These are phyloP conservation scores for Linanthus parryae DNA, from an alignment of 148 eudicot genomes.

Conservation along the genomic window DNA sequence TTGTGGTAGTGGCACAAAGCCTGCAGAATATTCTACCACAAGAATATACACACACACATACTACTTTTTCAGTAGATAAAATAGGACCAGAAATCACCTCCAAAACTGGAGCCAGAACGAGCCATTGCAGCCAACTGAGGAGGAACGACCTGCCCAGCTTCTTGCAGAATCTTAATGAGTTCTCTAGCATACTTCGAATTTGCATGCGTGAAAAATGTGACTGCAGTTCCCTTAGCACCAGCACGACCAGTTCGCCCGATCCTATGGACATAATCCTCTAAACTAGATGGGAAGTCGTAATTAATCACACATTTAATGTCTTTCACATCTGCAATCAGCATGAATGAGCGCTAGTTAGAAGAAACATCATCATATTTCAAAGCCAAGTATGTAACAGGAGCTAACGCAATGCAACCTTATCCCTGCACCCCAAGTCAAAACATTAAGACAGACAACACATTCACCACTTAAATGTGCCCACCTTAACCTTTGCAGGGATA, in stretches of 20 bases:
- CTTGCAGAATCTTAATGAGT: constrained; percentile 80
- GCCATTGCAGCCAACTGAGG: constrained; percentile 60
- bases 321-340: constrained; percentile 79
- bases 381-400: neutral
- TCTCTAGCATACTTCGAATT: constrained; percentile 73
- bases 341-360: constrained; percentile 10
- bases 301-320: constrained; percentile 95
- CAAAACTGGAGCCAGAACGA: constrained; percentile 40
- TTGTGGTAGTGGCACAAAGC: no score
- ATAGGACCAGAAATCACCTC: constrained; percentile 35
- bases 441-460: no score
- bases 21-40: no score
- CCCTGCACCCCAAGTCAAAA: constrained; percentile 77
- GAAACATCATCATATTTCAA: neutral
- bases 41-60: no score
- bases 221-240: constrained; percentile 89
- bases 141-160: constrained; percentile 85
- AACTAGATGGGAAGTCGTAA: constrained; percentile 86
- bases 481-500: constrained; percentile 99
- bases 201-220: constrained; percentile 82
- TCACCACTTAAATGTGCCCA: constrained; percentile 76
- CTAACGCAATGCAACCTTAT: constrained; percentile 60
- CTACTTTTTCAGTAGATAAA: no score
- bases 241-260: constrained; percentile 98
- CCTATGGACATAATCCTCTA: constrained; percentile 96